These are phyloP conservation scores for Arxiozyma telluris DNA, from an alignment of 1,139 yeast genomes.

Conservation along the genomic window DNA sequence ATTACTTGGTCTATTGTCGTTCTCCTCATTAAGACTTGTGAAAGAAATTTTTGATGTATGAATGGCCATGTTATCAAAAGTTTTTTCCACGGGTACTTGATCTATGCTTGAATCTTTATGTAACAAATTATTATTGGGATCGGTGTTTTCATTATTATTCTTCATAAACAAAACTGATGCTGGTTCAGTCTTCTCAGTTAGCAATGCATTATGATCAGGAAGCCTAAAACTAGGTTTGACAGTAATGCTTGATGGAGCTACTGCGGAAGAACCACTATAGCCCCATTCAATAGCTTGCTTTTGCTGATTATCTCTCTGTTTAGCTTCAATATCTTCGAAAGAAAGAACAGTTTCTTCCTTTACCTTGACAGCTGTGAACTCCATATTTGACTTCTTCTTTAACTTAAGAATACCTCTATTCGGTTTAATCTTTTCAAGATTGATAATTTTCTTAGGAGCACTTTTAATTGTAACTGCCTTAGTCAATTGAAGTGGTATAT, in stretches of 20 bases:
- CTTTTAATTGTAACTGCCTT: neutral
- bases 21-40: neutral
- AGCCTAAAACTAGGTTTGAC: conserved; percentile 19
- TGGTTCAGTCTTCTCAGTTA: neutral
- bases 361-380: neutral
- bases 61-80: neutral
- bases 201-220: neutral
- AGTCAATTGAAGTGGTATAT: conserved; percentile 1
- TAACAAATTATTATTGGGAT: neutral
- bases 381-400: neutral
- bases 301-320: conserved; percentile 1
- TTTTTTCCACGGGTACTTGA: neutral
- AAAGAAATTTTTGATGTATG: neutral
- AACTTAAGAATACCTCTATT: neutral
- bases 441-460: neutral
- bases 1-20: neutral
- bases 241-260: conserved; percentile 22
- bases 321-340: conserved; percentile 4
- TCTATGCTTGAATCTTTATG: neutral
- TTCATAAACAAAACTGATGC: neutral
- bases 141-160: neutral
- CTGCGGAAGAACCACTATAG: conserved; percentile 29
- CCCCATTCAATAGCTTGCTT: conserved; percentile 12
- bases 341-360: neutral
- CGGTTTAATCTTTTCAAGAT: neutral